Conservation (phyloP, 148 eudicot genomes). For the Heliamphora exappendiculata region DNA sequence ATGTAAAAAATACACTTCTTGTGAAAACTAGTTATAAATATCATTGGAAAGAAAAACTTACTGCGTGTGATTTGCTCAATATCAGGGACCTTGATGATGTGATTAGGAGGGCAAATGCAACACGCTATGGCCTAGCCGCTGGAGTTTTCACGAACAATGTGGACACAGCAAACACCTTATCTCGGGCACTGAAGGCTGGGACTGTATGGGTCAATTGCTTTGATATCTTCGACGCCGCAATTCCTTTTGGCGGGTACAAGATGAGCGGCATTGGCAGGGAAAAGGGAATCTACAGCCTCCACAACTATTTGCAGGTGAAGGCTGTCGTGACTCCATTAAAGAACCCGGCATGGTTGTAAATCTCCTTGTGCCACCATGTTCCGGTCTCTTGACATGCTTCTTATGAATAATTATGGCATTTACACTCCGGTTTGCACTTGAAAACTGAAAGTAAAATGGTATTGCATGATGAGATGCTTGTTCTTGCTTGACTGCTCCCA, state of each 20-base stretch:
- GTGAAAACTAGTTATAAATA: background rate
- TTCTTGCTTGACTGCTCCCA: background rate
- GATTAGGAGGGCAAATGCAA: slow-evolving; percentile 68
- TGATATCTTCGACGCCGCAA: slow-evolving; percentile 82
- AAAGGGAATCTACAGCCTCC: slow-evolving; percentile 75
- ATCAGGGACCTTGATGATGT: slow-evolving; percentile 70
- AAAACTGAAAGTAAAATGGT: background rate
- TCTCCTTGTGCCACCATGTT: background rate
- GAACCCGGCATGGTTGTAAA: slow-evolving; percentile 77
- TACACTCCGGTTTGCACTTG: background rate
- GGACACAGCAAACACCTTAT: slow-evolving; percentile 74
- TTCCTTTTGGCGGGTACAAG: slow-evolving; percentile 91
- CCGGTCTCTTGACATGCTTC: background rate
- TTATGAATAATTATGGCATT: background rate
- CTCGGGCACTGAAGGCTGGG: slow-evolving; percentile 70
- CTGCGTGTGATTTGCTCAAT: background rate
- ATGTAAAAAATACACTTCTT: background rate
- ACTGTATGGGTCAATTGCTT: slow-evolving; percentile 95
- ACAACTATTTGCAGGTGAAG: slow-evolving; percentile 79
- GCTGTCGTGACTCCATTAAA: slow-evolving; percentile 76
- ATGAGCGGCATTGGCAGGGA: slow-evolving; percentile 97
- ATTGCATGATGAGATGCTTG: background rate
- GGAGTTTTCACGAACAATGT: slow-evolving; percentile 75
- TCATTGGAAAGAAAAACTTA: background rate
- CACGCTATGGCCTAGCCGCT: slow-evolving; percentile 78